phyloP scores from a whole-genome alignment of 2,329 filamentous ascomycete species.

The Diaporthe longicolla region DNA sequence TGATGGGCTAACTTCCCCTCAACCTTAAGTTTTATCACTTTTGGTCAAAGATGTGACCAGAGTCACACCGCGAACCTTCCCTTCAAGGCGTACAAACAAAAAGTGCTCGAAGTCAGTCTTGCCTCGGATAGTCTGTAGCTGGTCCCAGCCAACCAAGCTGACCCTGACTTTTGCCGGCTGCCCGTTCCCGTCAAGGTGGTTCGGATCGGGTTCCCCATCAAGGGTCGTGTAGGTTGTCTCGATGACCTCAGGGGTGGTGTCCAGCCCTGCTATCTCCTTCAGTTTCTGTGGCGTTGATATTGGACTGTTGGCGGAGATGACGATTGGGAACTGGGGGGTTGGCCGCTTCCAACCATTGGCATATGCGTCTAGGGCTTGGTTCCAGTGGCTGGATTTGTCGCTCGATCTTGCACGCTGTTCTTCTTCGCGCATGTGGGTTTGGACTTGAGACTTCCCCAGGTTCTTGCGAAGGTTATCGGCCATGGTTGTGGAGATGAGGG shows the following conservation, averaged over 20 bases:
- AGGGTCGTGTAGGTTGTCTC: slow-evolving; percentile 20
- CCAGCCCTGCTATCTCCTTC: slow-evolving; percentile 15
- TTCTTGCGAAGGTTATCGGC: slow-evolving; percentile 13
- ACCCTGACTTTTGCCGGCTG: slow-evolving; percentile 6
- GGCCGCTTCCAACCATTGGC: slow-evolving; percentile 4
- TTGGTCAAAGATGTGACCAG: slow-evolving; percentile 19
- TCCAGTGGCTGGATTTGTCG: slow-evolving; percentile 13
- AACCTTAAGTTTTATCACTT: slow-evolving; percentile 6
- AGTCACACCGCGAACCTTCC: slow-evolving; percentile 1
- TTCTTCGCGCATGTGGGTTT: slow-evolving; percentile 16
- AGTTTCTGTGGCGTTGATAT: slow-evolving; percentile 26
- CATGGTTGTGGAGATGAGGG: slow-evolving; percentile 13
- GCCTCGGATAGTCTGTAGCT: not conserved
- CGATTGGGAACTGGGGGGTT: not conserved
- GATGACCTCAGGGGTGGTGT: slow-evolving; percentile 10
- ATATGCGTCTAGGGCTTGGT: not conserved
- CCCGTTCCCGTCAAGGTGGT: slow-evolving; percentile 10
- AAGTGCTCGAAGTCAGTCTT: slow-evolving; percentile 13
- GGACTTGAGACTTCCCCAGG: slow-evolving; percentile 17
- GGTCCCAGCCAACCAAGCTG: not conserved
- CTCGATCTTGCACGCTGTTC: not conserved
- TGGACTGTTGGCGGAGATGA: slow-evolving; percentile 2
- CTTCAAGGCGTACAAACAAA: slow-evolving; percentile 16
- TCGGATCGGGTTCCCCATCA: slow-evolving; percentile 8
- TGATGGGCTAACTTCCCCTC: slow-evolving; percentile 6